Evolutionary conservation across 2,329 filamentous ascomycete genomes (phyloP).

Genomic region (Daldinia eschscholtzii): DNA sequence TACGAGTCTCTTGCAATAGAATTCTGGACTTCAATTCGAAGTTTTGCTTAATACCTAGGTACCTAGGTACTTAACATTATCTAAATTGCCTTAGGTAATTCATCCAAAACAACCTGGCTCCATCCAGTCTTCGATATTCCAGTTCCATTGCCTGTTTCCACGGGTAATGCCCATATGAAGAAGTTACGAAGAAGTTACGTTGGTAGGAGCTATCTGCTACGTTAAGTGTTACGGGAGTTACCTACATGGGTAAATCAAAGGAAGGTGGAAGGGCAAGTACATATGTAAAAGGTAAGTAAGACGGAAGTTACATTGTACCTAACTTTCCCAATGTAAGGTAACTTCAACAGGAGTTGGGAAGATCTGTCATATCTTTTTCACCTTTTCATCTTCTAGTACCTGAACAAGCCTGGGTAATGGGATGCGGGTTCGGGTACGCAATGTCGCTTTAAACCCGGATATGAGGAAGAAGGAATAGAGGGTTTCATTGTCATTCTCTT

Average conservation of each 20-base stretch:
- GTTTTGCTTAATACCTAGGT: neutral
- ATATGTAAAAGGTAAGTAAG: neutral
- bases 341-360: neutral
- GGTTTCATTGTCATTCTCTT: slow-evolving; percentile 36
- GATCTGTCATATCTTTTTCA: neutral
- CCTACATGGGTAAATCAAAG: slow-evolving; percentile 6
- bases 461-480: slow-evolving; percentile 16
- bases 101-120: neutral
- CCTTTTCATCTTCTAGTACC: slow-evolving; percentile 9
- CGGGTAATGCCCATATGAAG: neutral
- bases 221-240: slow-evolving; percentile 8
- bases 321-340: neutral
- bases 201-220: slow-evolving; percentile 1
- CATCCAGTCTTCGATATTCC: neutral
- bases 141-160: neutral
- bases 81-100: neutral
- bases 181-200: slow-evolving; percentile 5
- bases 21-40: neutral
- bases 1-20: no score
- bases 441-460: slow-evolving; percentile 12
- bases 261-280: neutral
- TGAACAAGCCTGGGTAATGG: neutral
- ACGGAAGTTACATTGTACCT: slow-evolving; percentile 2
- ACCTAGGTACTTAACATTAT: no score
- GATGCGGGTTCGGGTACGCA: neutral